A percentile compares a stretch with the other conserved stretches of the same genome.
These are phyloP conservation scores for Plantago ovata DNA, from an alignment of 257 asterid species.

Conservation along the genomic window DNA sequence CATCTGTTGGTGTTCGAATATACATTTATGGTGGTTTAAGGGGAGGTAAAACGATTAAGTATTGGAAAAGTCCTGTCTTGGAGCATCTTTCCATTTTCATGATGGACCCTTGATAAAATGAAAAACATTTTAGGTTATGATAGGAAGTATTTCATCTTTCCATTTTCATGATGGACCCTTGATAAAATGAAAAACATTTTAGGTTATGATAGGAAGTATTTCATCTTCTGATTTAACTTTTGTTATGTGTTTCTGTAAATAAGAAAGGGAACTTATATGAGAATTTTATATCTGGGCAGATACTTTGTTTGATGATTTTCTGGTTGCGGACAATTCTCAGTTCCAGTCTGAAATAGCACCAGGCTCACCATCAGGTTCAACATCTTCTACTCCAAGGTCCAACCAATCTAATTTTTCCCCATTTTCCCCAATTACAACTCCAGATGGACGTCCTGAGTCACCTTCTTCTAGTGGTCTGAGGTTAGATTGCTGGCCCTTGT, in stretches of 20 bases:
- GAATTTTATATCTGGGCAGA: conserved; percentile 39
- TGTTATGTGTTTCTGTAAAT: conserved; percentile 2
- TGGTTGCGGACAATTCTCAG: conserved; percentile 87
- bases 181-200: too few species aligned
- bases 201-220: conserved; percentile 5
- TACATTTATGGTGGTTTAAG: conserved; percentile 85
- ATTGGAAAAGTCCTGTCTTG: conserved; percentile 16
- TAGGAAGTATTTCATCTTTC: conserved; percentile 3
- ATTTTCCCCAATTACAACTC: conserved; percentile 30
- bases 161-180: too few species aligned
- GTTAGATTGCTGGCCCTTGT: conserved; percentile 33
- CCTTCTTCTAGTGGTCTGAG: conserved; percentile 54
- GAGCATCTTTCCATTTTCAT: conserved; percentile 6
- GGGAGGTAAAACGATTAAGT: conserved; percentile 62
- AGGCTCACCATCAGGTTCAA: conserved; percentile 32
- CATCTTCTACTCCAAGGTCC: conserved; percentile 53
- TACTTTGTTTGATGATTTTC: conserved; percentile 71
- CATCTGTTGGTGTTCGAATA: conserved; percentile 88
- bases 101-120: too few species aligned
- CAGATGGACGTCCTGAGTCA: conserved; percentile 56
- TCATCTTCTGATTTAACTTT: conserved; percentile 5
- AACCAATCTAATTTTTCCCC: conserved; percentile 33
- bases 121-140: background rate
- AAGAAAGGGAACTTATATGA: background rate
- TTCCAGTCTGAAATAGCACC: conserved; percentile 58